These are phyloP conservation scores for Solanum corneliomulleri DNA, from an alignment of 257 asterid species.

Conservation along the genomic window DNA sequence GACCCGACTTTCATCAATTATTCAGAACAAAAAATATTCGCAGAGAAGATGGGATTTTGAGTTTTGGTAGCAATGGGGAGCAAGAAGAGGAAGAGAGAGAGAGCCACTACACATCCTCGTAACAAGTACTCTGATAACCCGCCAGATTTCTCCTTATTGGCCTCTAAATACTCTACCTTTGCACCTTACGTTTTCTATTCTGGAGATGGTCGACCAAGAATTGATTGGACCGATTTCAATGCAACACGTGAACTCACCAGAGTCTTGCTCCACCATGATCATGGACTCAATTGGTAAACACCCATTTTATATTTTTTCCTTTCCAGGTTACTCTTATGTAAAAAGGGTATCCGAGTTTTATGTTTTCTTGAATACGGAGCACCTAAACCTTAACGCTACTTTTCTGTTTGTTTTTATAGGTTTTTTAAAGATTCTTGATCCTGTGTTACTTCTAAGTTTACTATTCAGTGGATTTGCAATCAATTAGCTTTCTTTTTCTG, in stretches of 20 bases:
- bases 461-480: background rate
- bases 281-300: constrained; percentile 48
- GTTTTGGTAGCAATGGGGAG: constrained; percentile 25
- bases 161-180: constrained; percentile 58
- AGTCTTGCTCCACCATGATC: constrained; percentile 72
- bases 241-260: constrained; percentile 92
- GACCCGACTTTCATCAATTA: background rate
- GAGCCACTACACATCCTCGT: constrained; percentile 47
- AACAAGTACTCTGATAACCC: constrained; percentile 72
- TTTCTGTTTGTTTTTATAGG: background rate
- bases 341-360: background rate
- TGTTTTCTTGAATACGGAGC: background rate
- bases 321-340: background rate
- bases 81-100: constrained; percentile 57
- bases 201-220: constrained; percentile 59
- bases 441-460: background rate
- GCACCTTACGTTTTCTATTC: constrained; percentile 52
- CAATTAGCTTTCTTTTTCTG: background rate
- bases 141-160: constrained; percentile 64
- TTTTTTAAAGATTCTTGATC: background rate
- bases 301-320: background rate
- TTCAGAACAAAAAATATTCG: background rate
- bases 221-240: constrained; percentile 90
- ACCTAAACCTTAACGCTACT: background rate
- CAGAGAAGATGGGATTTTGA: background rate